Evolutionary conservation across 306 rosid genomes (phyloP), one percentile per base, ranked within the genome.

Genomic region (Cucurbita ficifolia): DNA sequence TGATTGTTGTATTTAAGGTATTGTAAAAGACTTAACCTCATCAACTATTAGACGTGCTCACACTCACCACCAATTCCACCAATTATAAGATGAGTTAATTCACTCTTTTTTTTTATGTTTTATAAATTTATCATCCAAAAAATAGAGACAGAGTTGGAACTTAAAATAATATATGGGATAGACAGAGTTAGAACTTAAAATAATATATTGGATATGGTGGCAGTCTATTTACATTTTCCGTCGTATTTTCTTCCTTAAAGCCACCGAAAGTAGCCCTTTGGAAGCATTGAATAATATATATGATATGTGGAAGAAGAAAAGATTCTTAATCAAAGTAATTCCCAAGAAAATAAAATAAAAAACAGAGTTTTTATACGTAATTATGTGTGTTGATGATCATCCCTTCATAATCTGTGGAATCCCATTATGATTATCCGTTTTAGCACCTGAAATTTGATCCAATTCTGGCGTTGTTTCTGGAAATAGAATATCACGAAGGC

Each of bases 401-500:
- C 54, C 38, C 19, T 29, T 29, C 33, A 29, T 29, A 29, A 29
- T 29, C 33, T 29, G 33, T 29, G 33, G 33, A 29, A 29, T 29
- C 33, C 33, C 33, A 29, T 29, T 29, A 29, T 29, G 33, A 29
- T 29, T 29, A 29, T 29, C 65, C 5, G 33, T 69, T 51, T 49
- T 49, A 2, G 7, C 7, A 14, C 1, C 18, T n/a, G 18, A n/a
- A 19, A 12, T 67, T 7, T 43, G 38, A 1, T 69, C 73, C 8
- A 10, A 7, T 55, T 72, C 86, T 29, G 33, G 33, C 3, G 33
- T 29, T 29, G 33, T 29, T 29, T 29, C 33, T 39, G 79, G 83
- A 82, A 88, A 75, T 17, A 83, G 76, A 62, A 63, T 75, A 10
- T 83, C 90, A 39, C 60, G 35, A 22, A 79, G 79, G 70, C 80